Evolutionary conservation across 176 grass and related monocot genomes (phyloP).

Genomic region (Thalia dealbata): DNA sequence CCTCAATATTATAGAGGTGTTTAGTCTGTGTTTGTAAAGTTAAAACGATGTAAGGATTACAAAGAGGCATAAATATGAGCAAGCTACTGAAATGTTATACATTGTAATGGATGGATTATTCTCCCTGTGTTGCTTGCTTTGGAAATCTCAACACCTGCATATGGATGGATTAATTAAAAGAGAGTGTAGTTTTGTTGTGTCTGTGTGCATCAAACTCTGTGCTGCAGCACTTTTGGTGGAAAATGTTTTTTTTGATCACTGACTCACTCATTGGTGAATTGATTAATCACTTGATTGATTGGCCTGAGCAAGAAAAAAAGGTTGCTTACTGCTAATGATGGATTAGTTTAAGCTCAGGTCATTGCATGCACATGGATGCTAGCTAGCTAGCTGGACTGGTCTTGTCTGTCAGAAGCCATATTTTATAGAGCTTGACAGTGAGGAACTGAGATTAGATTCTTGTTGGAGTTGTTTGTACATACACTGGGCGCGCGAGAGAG

Average conservation of each 20-base stretch:
- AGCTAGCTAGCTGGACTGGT: not conserved
- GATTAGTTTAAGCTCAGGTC: not conserved
- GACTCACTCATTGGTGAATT: too few relatives aligned
- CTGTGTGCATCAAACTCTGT: not conserved
- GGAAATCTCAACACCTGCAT: not conserved
- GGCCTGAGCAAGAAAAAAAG: not conserved
- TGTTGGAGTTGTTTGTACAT: not conserved
- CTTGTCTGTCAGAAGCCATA: not conserved
- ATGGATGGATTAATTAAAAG: too few relatives aligned
- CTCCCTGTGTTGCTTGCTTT: not conserved
- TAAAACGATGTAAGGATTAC: not conserved
- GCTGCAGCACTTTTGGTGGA: not conserved
- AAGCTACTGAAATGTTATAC: too few relatives aligned
- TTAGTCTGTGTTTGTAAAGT: not conserved
- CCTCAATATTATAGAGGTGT: not conserved
- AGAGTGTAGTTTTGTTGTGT: not conserved
- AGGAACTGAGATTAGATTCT: conserved; percentile 7
- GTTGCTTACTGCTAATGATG: not conserved
- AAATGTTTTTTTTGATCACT: too few relatives aligned
- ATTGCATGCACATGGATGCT: not conserved
- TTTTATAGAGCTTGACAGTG: conserved; percentile 4
- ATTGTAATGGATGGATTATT: not conserved
- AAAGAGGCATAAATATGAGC: not conserved
- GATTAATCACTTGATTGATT: too few relatives aligned
- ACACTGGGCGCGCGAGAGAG: too few relatives aligned